A percentile compares a stretch with the other conserved stretches of the same genome.
phyloP scores from a whole-genome alignment of 371 early-diverging fungal species.

The Chytridiales sp. region DNA sequence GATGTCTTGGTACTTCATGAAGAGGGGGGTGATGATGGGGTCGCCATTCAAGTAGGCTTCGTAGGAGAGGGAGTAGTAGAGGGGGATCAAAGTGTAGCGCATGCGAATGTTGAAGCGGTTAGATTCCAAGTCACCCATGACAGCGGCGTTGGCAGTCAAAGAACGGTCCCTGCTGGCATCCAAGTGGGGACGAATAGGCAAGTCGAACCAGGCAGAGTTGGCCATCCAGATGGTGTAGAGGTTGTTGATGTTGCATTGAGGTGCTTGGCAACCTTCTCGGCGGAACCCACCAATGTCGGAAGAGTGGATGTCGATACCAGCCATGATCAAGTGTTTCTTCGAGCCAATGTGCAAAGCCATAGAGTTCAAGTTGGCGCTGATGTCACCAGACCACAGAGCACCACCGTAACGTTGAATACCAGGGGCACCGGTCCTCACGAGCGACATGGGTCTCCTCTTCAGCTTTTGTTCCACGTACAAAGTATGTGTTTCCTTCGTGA shows the following conservation, averaged over 20 bases:
- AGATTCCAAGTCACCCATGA: conserved; percentile 17
- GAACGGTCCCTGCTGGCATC: background rate
- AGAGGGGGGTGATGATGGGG: conserved; percentile 20
- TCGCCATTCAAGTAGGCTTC: conserved; percentile 8
- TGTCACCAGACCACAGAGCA: conserved; percentile 20
- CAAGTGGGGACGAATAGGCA: conserved; percentile 9
- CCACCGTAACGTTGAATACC: conserved; percentile 27
- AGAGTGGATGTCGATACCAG: conserved; percentile 17
- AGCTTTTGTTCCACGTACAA: conserved; percentile 14
- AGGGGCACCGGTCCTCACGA: conserved; percentile 19
- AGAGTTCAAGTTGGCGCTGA: conserved; percentile 8
- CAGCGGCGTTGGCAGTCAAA: conserved; percentile 14
- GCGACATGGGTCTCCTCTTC: background rate
- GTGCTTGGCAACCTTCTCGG: conserved; percentile 4
- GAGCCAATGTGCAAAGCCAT: conserved; percentile 13
- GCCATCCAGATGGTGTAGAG: conserved; percentile 12
- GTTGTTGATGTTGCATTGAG: conserved; percentile 2
- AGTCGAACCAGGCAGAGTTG: conserved; percentile 6
- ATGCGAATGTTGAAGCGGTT: conserved; percentile 25
- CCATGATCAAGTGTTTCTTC: conserved; percentile 24
- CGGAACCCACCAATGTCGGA: conserved; percentile 21
- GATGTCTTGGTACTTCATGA: conserved; percentile 21
- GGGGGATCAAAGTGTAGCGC: conserved; percentile 20
- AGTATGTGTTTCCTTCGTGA: conserved; percentile 12
- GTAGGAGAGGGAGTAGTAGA: conserved; percentile 24